These are phyloP conservation scores for Mycena venus DNA, from an alignment of 768 basidiomycete genomes.

Conservation along the genomic window DNA sequence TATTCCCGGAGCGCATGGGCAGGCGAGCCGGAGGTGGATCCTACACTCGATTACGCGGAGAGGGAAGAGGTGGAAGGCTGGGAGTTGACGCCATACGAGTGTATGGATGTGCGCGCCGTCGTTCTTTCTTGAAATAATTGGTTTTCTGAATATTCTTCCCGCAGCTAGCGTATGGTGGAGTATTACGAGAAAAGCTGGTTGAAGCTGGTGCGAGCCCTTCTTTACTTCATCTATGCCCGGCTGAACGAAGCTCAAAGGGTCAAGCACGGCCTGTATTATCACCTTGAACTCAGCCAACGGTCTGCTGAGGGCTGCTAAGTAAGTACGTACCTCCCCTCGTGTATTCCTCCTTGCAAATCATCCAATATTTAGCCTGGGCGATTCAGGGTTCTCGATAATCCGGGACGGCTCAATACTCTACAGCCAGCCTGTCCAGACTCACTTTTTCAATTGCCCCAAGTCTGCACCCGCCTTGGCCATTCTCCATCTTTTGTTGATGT, in stretches of 20 bases:
- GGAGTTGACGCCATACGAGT: slow-evolving; percentile 56
- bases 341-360: slow-evolving; percentile 17
- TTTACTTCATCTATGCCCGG: not conserved
- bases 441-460: slow-evolving; percentile 36
- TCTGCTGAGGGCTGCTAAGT: slow-evolving; percentile 68
- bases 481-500: slow-evolving; percentile 12
- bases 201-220: slow-evolving; percentile 11
- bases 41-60: slow-evolving; percentile 61
- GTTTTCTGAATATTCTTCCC: slow-evolving; percentile 20
- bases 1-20: slow-evolving; percentile 65
- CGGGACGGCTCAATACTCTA: slow-evolving; percentile 60
- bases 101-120: slow-evolving; percentile 44
- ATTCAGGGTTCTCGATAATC: slow-evolving; percentile 66
- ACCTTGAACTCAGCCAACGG: slow-evolving; percentile 66
- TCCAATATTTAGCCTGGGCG: slow-evolving; percentile 55
- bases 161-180: slow-evolving; percentile 57
- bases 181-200: slow-evolving; percentile 59
- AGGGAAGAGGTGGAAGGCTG: slow-evolving; percentile 59
- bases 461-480: slow-evolving; percentile 13
- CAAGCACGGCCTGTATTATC: slow-evolving; percentile 69
- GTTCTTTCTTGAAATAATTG: not conserved
- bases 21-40: slow-evolving; percentile 70
- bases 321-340: slow-evolving; percentile 52
- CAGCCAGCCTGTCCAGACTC: slow-evolving; percentile 34
- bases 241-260: slow-evolving; percentile 51